phyloP scores from a whole-genome alignment of 2,329 filamentous ascomycete genomes.

The Massarina eburnea region DNA sequence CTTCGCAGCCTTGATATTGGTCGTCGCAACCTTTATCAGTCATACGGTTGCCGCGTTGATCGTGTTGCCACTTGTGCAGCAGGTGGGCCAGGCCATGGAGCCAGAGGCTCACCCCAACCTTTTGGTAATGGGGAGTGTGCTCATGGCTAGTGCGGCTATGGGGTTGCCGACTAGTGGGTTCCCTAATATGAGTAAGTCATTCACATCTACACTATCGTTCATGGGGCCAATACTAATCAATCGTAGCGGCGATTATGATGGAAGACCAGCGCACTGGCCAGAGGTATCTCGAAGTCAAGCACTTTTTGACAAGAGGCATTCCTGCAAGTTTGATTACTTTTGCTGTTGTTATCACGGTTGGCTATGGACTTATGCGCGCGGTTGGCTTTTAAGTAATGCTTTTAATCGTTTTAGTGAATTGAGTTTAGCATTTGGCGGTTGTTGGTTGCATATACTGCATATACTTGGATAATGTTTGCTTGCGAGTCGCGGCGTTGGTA shows the following conservation, averaged over 20 bases:
- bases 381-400: slow-evolving; percentile 59
- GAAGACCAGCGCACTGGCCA: slow-evolving; percentile 90
- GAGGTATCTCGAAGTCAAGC: slow-evolving; percentile 85
- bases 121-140: slow-evolving; percentile 88
- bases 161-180: slow-evolving; percentile 93
- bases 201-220: slow-evolving; percentile 2
- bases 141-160: slow-evolving; percentile 99
- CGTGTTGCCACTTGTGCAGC: slow-evolving; percentile 83
- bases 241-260: slow-evolving; percentile 94
- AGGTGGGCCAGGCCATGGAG: slow-evolving; percentile 80
- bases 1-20: slow-evolving; percentile 80
- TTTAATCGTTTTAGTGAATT: no score
- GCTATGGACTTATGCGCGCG: slow-evolving; percentile 85
- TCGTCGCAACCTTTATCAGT: slow-evolving; percentile 96
- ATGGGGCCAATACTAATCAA: slow-evolving; percentile 13
- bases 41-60: slow-evolving; percentile 97
- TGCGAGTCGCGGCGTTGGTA: no score
- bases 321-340: slow-evolving; percentile 83
- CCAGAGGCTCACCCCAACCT: slow-evolving; percentile 87
- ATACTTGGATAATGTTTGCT: no score
- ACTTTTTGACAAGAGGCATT: slow-evolving; percentile 93
- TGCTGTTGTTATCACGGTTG: slow-evolving; percentile 79
- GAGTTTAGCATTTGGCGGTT: no score
- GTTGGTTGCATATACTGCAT: no score
- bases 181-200: slow-evolving; percentile 94